Base-by-base conservation (phyloP, 2,329 filamentous ascomycete genomes). In the Escovopsis sp. region DNA sequence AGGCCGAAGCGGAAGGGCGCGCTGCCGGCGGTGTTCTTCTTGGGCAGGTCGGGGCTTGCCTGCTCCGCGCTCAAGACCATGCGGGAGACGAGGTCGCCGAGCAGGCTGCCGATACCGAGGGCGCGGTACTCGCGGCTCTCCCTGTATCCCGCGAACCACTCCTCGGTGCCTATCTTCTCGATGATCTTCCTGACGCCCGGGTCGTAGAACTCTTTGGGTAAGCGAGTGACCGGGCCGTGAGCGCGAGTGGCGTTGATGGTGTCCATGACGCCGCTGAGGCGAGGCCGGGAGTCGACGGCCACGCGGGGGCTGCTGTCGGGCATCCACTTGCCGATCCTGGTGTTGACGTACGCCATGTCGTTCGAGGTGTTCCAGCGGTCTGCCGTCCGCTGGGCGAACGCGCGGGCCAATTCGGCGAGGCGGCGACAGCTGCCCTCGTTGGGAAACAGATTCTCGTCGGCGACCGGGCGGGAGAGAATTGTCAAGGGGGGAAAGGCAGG, bases 241-340 rank as follows among this genome's bases (percentile, higher is more conserved):
- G 88, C 89, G 11, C 83, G 69, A 0, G 86, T 94, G 6, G 85
- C 77, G 57, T 95, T 96, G 55, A 96, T 74, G 0, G 85, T 91
- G 63, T 98, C 91, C 82, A 94, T 86, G 53, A 98, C 82, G 42
- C 91, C 91, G 6, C 80, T 87, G 11, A 96, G 69, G 37, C 88
- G 73, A 1, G 91, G 91, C 46, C 81, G 80, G 1, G 80, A 80
- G 59, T 95, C 87, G 8, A 96, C 85, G 26, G 82, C 84, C 8
- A 95, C 79, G 34, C 72, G 70, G 10, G 73, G 73, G 28, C 68
- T 71, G 33, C 71, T 70, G 7, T 77, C 70, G 0, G 86, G 85
- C 84, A 96, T 94, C 77, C 82, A 94, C 59, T 83, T 86, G 33
- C 82, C 78, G 42, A 88, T 77, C 45, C 84, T 64, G 46, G 74